phyloP scores from a whole-genome alignment of 208 protist genomes.

The Acanthamoeba castellanii region DNA sequence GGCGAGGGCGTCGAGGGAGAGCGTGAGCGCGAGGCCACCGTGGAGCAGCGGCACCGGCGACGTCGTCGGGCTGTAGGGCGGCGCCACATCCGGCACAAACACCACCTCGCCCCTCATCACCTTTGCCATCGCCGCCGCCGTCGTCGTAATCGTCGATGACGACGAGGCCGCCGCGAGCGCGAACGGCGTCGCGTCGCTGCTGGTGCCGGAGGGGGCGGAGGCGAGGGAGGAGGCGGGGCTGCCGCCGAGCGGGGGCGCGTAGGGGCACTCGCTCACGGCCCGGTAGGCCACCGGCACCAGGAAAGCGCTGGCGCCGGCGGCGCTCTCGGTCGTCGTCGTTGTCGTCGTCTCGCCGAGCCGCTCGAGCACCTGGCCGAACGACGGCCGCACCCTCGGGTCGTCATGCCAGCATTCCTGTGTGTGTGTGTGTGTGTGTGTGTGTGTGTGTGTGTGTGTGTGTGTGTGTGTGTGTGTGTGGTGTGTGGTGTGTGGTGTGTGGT shows the following conservation, averaged over 20 bases:
- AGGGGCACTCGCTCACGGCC: background rate
- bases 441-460: too few relatives aligned
- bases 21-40: background rate
- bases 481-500: too few relatives aligned
- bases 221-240: background rate
- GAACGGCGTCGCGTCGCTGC: background rate
- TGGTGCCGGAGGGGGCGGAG: background rate
- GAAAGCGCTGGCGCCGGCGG: background rate
- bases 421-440: too few relatives aligned
- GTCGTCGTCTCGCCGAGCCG: background rate
- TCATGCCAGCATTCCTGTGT: constrained; percentile 54
- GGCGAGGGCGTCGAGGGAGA: constrained; percentile 4
- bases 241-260: background rate
- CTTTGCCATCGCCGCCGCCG: background rate
- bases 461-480: background rate
- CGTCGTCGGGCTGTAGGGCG: background rate
- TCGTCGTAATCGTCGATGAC: background rate
- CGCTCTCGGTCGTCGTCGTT: too few relatives aligned
- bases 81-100: background rate
- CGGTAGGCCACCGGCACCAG: constrained; percentile 7
- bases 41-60: background rate
- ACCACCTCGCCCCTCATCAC: background rate
- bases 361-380: constrained; percentile 48
- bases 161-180: background rate
- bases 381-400: constrained; percentile 15